Evolutionary conservation across 78 protist genomes (phyloP).

Genomic region (Planoprotostelium fungivorum): DNA sequence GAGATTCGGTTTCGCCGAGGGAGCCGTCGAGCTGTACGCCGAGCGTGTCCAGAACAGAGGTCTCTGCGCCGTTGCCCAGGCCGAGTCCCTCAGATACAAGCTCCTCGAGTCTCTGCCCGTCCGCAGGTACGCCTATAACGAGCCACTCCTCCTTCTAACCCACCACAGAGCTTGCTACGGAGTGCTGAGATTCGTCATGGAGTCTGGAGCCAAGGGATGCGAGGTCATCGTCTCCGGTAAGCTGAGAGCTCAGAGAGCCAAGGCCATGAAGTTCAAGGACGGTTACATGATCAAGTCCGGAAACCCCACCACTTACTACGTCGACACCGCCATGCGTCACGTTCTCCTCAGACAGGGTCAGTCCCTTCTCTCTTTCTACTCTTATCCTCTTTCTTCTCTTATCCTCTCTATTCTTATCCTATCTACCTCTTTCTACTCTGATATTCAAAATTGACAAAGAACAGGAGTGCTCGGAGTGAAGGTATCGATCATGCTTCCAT

Average conservation of each 20-base stretch:
- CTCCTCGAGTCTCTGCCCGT: conserved; percentile 96
- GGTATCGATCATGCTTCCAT: conserved; percentile 97
- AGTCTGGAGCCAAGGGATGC: conserved; percentile 97
- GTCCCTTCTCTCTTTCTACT: neutral
- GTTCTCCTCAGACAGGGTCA: conserved; percentile 91
- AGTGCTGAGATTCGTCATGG: conserved; percentile 96
- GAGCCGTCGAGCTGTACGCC: conserved; percentile 90
- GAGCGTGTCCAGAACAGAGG: conserved; percentile 96
- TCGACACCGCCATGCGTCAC: conserved; percentile 94
- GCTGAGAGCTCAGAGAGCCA: conserved; percentile 98
- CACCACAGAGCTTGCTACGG: conserved; percentile 96
- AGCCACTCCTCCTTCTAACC: neutral
- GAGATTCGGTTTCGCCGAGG: conserved; percentile 94
- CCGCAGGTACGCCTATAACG: conserved; percentile 19
- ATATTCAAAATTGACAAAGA: neutral
- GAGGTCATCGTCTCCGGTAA: conserved; percentile 99
- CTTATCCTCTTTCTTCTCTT: neutral
- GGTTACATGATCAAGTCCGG: conserved; percentile 99
- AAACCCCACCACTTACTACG: conserved; percentile 72
- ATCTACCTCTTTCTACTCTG: neutral
- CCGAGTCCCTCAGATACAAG: conserved; percentile 97
- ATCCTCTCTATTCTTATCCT: neutral
- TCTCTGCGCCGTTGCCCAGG: conserved; percentile 98
- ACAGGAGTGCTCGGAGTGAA: conserved; percentile 92
- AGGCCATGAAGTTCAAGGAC: conserved; percentile 98